Evolutionary conservation across 1,139 yeast genomes (phyloP).

Genomic region (Suhomyces choctaworum): DNA sequence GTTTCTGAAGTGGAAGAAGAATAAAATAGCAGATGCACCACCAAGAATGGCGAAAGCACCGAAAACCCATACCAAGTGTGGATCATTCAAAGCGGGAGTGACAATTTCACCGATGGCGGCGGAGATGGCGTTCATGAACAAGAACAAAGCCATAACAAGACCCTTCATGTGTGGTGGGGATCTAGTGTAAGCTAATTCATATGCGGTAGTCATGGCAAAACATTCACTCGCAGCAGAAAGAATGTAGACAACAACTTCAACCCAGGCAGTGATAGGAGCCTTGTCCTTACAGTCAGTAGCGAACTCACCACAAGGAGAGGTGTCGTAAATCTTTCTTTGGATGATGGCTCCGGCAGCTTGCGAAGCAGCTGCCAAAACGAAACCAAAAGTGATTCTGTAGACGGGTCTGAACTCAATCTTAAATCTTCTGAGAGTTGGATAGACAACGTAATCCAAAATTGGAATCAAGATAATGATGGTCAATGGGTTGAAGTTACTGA

Average conservation of each 20-base stretch:
- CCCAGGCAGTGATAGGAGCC: constrained; percentile 60
- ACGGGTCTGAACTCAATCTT: constrained; percentile 41
- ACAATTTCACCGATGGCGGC: constrained; percentile 60
- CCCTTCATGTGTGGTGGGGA: constrained; percentile 70
- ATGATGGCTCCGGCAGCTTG: constrained; percentile 45
- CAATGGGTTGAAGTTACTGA: constrained; percentile 66
- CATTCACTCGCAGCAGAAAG: constrained; percentile 68
- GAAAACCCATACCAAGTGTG: constrained; percentile 56
- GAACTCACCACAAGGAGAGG: constrained; percentile 42
- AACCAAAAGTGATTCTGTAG: constrained; percentile 38
- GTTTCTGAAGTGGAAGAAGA: constrained; percentile 51
- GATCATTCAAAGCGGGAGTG: constrained; percentile 55
- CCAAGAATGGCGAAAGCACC: constrained; percentile 52
- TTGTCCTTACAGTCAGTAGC: constrained; percentile 49
- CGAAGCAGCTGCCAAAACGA: constrained; percentile 35
- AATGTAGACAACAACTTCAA: constrained; percentile 50
- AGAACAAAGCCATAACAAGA: constrained; percentile 64
- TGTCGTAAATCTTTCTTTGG: constrained; percentile 35
- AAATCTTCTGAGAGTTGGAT: constrained; percentile 58
- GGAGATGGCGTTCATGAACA: constrained; percentile 59
- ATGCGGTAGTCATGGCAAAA: constrained; percentile 66
- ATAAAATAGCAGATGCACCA: constrained; percentile 40
- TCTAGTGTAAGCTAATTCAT: constrained; percentile 69
- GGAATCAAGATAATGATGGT: constrained; percentile 67
- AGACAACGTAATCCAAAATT: constrained; percentile 54